Evolutionary conservation across 78 protist species (phyloP), one percentile per base, ranked within the genome.

Genomic region (Monocercomonoides exilis): DNA sequence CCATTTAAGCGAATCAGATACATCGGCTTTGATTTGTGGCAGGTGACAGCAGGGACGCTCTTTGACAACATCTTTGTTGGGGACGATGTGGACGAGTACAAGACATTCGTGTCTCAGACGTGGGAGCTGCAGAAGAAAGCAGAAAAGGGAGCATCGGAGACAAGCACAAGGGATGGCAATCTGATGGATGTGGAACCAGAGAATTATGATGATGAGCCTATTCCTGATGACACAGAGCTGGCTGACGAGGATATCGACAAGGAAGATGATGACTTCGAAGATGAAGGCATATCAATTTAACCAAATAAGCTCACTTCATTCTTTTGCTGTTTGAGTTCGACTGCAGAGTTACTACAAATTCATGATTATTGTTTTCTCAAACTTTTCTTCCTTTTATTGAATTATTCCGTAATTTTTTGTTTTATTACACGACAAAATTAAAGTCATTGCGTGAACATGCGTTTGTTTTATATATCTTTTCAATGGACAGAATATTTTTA

Each of bases 21-120:
- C 43, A 77, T 84, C 6, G 86, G 85, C 36, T 35, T 84, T 54
- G 77, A 46, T 5, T 5, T 84, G 44, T 84, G 77, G 54, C 86
- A 84, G 6, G 98, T 96, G 81, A 95, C 94, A 94, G 46, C 95
- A 32, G 99, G 99, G 77, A 81, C 98, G 77, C 91, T 96, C 94
- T 97, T 96, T 88, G 97, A 97, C 93, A 94, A 96, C 95, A 91
- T 97, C 90, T 3, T 96, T 77, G 89, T 97, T 54, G 38, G 94
- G 44, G 98, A 96, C 93, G 86, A 84, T 77, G 34, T 88, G 34
- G 87, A n/a, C 34, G 95, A 84, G 41, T 95, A 94, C 54, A 82
- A 87, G 44, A 45, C 4, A 5, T 84, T 84, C 6, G 36, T 21
- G 45, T 33, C n/a, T 29, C 11, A 29, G 43, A 79, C 82, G 6